Conservation (phyloP, 371 early-diverging fungal species). For the Rhizoclosmatium hyalinum region DNA sequence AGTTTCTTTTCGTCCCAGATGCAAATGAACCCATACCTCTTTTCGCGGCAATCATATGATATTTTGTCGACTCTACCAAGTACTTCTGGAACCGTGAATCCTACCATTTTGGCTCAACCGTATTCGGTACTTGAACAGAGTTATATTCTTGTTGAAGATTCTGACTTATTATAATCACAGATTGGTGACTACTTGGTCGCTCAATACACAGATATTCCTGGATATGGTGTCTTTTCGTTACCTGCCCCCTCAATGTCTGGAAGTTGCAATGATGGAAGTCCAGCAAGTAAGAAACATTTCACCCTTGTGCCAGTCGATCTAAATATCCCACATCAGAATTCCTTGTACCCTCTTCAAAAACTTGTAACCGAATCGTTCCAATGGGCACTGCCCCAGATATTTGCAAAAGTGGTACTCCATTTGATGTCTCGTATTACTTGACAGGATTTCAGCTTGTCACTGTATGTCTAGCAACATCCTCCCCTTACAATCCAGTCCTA, state of each 20-base stretch:
- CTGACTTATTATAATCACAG: neutral
- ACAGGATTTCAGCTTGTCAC: conserved; percentile 24
- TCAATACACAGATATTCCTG: neutral
- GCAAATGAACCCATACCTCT: conserved; percentile 13
- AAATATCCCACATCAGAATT: conserved; percentile 8
- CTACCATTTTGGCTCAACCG: conserved; percentile 1
- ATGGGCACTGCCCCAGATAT: neutral
- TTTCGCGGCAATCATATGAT: neutral
- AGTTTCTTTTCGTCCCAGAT: conserved; percentile 26
- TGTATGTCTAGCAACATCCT: conserved; percentile 17
- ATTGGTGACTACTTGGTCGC: conserved; percentile 25
- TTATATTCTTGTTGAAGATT: neutral
- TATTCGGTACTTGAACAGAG: neutral
- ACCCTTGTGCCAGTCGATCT: too few relatives aligned
- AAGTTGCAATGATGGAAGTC: conserved; percentile 26
- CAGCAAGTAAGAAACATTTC: conserved; percentile 25
- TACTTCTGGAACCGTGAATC: conserved; percentile 12
- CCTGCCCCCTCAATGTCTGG: conserved; percentile 19
- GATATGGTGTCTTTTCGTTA: conserved; percentile 11
- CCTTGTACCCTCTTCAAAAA: neutral
- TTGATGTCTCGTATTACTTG: conserved; percentile 37
- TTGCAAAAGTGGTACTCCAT: conserved; percentile 26
- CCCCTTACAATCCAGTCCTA: neutral
- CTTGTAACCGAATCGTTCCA: conserved; percentile 16
- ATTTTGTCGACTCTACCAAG: conserved; percentile 12